These are phyloP conservation scores for Fagopyrum homotropicum DNA, from an alignment of 148 eudicot species.

Conservation along the genomic window DNA sequence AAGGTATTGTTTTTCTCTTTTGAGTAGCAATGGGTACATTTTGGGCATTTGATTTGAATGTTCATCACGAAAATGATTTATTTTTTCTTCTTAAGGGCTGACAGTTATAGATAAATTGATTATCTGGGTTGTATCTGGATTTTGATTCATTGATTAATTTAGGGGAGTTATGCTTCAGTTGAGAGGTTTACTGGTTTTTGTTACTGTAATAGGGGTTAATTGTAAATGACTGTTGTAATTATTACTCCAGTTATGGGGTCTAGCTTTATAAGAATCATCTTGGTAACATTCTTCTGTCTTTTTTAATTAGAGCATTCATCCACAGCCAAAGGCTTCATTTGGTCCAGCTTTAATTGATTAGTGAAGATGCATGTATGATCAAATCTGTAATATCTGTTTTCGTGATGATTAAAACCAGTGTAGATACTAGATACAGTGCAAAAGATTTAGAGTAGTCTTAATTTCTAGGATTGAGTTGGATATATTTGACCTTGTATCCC, in stretches of 20 bases:
- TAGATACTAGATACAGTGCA: not conserved
- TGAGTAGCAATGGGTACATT: not conserved
- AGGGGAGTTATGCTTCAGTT: not conserved
- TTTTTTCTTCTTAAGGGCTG: not conserved
- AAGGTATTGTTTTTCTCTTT: slow-evolving; percentile 36
- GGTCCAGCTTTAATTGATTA: not conserved
- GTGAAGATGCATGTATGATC: not conserved
- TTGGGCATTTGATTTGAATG: not conserved
- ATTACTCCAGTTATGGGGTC: not conserved
- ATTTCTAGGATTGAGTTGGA: not conserved
- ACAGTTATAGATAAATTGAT: not conserved
- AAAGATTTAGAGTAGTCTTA: not conserved
- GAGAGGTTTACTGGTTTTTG: not conserved
- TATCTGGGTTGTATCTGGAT: not conserved
- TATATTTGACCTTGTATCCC: not conserved
- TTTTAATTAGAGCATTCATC: not conserved
- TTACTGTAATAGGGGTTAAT: not conserved
- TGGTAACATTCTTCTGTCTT: not conserved
- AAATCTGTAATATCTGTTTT: not conserved
- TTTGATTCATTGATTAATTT: not conserved
- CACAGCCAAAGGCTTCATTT: not conserved
- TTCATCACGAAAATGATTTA: not conserved
- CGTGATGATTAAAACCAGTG: not conserved
- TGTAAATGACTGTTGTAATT: not conserved
- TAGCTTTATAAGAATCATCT: not conserved